Evolutionary conservation across 2,329 filamentous ascomycete genomes (phyloP), one percentile per base, ranked within the genome.

Genomic region (Ophiostoma sp.): DNA sequence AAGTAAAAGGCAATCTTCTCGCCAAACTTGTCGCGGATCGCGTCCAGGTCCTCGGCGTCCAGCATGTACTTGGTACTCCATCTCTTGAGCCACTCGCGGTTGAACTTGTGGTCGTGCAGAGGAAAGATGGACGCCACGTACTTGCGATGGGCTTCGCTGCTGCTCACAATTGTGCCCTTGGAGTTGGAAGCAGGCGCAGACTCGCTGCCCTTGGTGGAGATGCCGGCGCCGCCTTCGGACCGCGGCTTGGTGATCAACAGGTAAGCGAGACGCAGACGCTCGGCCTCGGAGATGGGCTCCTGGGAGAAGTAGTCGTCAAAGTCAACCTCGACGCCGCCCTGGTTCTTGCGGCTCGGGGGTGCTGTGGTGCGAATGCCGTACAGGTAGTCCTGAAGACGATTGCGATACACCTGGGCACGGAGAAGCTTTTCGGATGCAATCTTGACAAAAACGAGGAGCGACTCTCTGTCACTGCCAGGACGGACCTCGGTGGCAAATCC

Each of bases 331-430:
- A 41, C 67, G 67, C 62, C 69, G 67, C 70, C 67, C 76, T 88
- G 89, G 70, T 88, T 86, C 33, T 35, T 67, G 69, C 68, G 67
- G 71, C 69, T 72, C 6, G 73, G 69, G 0, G 94, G 94, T 48
- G 93, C 89, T 27, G 87, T 86, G 67, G 91, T 86, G 73, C 93
- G 89, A 69, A 97, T 90, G 68, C 94, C 93, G 77, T 95, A 90
- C 44, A 98, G 87, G 93, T 94, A 99, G 80, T 98, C 95, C 77
- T 93, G 91, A 23, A 97, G 89, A 73, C 95, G 88, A 70, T 91
- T 92, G 74, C 93, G 88, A 79, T 97, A 96, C 67, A 97, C 86
- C 76, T 96, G 92, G 73, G 89, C 88, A 72, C 86, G 87, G 72
- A 99, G 84, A 73, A 93, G 87, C 75, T 88, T 84, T 72, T 90